phyloP scores from a whole-genome alignment of 129 eudicot genomes.

The Mikania micrantha region DNA sequence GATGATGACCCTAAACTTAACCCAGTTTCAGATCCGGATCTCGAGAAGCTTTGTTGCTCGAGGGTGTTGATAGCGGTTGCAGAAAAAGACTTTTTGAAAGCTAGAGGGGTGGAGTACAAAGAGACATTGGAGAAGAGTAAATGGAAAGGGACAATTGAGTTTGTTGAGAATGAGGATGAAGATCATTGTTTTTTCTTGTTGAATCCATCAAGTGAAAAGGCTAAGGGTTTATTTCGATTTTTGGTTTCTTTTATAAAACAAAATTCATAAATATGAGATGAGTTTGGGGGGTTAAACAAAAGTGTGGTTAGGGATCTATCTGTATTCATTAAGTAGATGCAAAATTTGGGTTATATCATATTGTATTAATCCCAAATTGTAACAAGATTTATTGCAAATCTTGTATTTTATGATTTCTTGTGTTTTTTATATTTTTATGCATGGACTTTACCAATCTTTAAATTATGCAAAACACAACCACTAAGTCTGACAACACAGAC shows the following conservation, averaged over 20 bases:
- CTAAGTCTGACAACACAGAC: no score
- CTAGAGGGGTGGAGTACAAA: constrained; percentile 23
- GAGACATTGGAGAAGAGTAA: constrained; percentile 27
- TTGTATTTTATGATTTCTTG: no score
- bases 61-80: constrained; percentile 26
- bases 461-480: no score
- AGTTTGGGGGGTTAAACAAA: no score
- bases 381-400: no score
- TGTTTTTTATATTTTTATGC: no score
- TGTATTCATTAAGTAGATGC: no score
- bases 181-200: constrained; percentile 35
- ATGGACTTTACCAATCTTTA: no score
- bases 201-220: constrained; percentile 24
- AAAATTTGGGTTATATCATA: no score
- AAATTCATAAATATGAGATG: not conserved
- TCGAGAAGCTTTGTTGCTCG: constrained; percentile 20
- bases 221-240: constrained; percentile 1
- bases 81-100: constrained; percentile 23
- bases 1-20: constrained; percentile 34
- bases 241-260: constrained; percentile 11
- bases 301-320: no score
- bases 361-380: no score
- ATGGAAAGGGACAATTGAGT: constrained; percentile 33
- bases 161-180: constrained; percentile 36
- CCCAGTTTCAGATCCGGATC: constrained; percentile 29